Evolutionary conservation across 257 asterid genomes (phyloP).

Genomic region (Nicotiana benthamiana): DNA sequence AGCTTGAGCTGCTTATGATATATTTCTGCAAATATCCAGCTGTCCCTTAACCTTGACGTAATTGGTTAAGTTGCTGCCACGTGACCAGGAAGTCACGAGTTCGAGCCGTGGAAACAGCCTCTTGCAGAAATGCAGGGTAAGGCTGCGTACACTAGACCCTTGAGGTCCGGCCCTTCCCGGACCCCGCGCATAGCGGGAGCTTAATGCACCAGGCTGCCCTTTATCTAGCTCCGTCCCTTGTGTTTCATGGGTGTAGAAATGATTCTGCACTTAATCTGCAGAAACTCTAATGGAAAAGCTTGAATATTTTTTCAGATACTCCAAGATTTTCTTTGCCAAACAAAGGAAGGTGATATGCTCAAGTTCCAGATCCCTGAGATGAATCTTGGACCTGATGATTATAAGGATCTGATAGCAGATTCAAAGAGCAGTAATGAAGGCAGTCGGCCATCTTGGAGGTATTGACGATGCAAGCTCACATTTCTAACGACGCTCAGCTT

Average conservation of each 20-base stretch:
- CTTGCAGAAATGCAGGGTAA: too few species aligned
- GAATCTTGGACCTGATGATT: conserved; percentile 53
- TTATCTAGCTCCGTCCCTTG: neutral
- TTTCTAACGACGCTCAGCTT: neutral
- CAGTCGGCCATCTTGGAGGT: conserved; percentile 70
- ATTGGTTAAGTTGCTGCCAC: too few species aligned
- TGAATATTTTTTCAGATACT: conserved; percentile 41
- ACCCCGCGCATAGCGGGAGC: too few species aligned
- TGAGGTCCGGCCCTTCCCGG: too few species aligned
- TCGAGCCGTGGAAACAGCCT: too few species aligned
- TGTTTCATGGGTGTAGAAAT: neutral
- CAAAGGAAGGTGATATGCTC: conserved; percentile 48
- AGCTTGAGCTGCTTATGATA: neutral
- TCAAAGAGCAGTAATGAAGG: conserved; percentile 43
- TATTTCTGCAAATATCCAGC: neutral
- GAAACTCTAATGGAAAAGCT: neutral
- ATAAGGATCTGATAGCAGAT: conserved; percentile 62
- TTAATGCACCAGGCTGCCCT: too few species aligned
- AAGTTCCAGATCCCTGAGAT: conserved; percentile 34
- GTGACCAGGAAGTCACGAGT: too few species aligned
- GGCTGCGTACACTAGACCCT: too few species aligned
- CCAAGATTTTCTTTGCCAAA: conserved; percentile 66
- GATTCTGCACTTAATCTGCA: neutral
- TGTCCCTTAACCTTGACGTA: too few species aligned
- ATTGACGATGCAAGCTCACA: conserved; percentile 8